phyloP scores from a whole-genome alignment of 2,329 filamentous ascomycete genomes.

The Aspergillus fumigatus region DNA sequence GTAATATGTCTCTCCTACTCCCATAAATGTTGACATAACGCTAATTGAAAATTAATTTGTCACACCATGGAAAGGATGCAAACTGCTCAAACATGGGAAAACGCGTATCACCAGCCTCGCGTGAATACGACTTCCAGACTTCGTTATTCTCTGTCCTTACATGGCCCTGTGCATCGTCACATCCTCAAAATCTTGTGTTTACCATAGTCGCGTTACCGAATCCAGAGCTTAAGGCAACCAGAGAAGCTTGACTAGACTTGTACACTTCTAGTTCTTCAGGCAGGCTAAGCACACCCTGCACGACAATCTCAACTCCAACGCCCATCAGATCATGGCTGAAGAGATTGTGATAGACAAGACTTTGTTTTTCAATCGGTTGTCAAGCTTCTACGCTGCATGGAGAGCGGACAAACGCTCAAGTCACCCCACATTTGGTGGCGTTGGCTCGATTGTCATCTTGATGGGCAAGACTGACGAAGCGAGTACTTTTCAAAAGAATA shows the following conservation, averaged over 20 bases:
- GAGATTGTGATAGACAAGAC: constrained; percentile 95
- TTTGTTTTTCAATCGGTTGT: constrained; percentile 88
- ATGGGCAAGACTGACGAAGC: constrained; percentile 94
- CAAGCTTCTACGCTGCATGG: constrained; percentile 84
- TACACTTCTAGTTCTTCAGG: background rate
- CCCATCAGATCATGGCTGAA: constrained; percentile 52
- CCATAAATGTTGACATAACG: background rate
- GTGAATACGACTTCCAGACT: constrained; percentile 6
- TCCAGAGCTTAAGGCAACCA: background rate
- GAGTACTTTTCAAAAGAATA: constrained; percentile 88
- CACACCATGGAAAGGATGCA: constrained; percentile 8
- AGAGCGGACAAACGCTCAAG: constrained; percentile 90
- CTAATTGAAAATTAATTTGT: background rate
- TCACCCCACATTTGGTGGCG: constrained; percentile 80
- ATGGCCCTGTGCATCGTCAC: background rate
- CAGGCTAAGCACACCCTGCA: background rate
- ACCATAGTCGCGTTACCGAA: background rate
- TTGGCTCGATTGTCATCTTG: constrained; percentile 77
- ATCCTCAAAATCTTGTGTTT: background rate
- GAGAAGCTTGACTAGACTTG: background rate
- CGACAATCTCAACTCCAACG: constrained; percentile 10
- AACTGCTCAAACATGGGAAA: constrained; percentile 17
- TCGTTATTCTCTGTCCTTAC: background rate
- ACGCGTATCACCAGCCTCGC: constrained; percentile 2
- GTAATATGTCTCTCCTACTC: no score